Percentiles rank a stretch among this genome's conserved stretches.
These are phyloP conservation scores for Tetrapisispora namnaoensis DNA, from an alignment of 805 yeast species.

Conservation along the genomic window DNA sequence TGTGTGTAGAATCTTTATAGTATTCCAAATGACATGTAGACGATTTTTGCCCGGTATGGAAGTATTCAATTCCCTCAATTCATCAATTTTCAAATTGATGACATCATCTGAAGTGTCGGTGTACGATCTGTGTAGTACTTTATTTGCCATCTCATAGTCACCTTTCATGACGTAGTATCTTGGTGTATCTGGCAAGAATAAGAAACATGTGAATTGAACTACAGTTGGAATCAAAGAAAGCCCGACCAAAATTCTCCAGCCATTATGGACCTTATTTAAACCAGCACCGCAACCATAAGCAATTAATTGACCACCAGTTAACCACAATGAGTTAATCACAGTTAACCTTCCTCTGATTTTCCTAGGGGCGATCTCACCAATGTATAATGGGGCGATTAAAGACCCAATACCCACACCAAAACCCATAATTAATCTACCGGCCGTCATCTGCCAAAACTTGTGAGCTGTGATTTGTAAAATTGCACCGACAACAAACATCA, in stretches of 20 bases:
- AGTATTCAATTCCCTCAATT: slow-evolving; percentile 42
- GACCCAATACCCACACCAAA: slow-evolving; percentile 96
- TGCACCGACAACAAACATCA: slow-evolving; percentile 78
- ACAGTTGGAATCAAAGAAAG: slow-evolving; percentile 81
- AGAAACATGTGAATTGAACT: slow-evolving; percentile 62
- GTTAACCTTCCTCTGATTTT: slow-evolving; percentile 86
- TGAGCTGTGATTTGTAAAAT: slow-evolving; percentile 73
- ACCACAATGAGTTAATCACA: slow-evolving; percentile 76
- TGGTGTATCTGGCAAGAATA: slow-evolving; percentile 93
- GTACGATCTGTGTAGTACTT: slow-evolving; percentile 57
- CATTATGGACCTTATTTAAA: slow-evolving; percentile 57
- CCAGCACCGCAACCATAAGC: slow-evolving; percentile 95
- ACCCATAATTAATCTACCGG: slow-evolving; percentile 88
- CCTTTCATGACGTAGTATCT: slow-evolving; percentile 74
- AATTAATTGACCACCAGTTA: slow-evolving; percentile 90
- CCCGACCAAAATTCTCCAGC: slow-evolving; percentile 92
- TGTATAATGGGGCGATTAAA: slow-evolving; percentile 85
- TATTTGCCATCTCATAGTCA: slow-evolving; percentile 51
- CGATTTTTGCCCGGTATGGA: slow-evolving; percentile 40
- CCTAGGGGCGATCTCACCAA: slow-evolving; percentile 87
- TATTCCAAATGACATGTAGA: slow-evolving; percentile 45
- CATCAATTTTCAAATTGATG: slow-evolving; percentile 58
- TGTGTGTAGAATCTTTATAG: slow-evolving; percentile 52
- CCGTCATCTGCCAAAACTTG: slow-evolving; percentile 83
- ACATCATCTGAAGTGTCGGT: slow-evolving; percentile 50